These are phyloP conservation scores for Bonia amplexicaulis DNA, from an alignment of 176 grass and related monocot species.

Conservation along the genomic window DNA sequence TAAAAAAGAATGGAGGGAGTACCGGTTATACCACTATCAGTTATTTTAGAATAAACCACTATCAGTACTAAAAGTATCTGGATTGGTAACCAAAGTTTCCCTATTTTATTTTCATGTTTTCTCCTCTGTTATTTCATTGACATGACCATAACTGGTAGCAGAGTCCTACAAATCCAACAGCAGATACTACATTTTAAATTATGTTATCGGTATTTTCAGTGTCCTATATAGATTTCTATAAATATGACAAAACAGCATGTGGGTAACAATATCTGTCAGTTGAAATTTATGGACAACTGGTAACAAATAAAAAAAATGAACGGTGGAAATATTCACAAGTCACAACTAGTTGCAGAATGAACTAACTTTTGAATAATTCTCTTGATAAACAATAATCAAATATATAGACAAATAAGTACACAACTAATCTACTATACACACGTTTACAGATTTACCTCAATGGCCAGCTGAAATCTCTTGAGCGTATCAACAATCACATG, in stretches of 20 bases:
- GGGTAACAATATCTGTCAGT: neutral
- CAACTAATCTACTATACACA: neutral
- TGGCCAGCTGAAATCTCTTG: constrained; percentile 54
- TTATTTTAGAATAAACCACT: neutral
- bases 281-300: neutral
- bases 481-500: constrained; percentile 56
- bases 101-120: neutral
- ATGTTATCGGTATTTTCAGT: neutral
- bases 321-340: neutral
- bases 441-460: constrained; percentile 55
- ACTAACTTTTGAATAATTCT: neutral
- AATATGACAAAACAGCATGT: neutral
- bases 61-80: neutral
- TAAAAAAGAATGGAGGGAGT: neutral
- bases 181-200: neutral
- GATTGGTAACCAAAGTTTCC: neutral
- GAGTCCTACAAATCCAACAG: neutral
- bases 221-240: neutral
- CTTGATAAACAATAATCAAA: neutral
- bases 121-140: neutral
- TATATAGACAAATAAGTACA: constrained; percentile 1
- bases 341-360: constrained; percentile 1
- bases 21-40: neutral
- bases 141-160: neutral
- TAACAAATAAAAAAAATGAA: neutral